Base-by-base conservation (phyloP, 2,329 filamentous ascomycete species). In the Diplodia seriata region DNA sequence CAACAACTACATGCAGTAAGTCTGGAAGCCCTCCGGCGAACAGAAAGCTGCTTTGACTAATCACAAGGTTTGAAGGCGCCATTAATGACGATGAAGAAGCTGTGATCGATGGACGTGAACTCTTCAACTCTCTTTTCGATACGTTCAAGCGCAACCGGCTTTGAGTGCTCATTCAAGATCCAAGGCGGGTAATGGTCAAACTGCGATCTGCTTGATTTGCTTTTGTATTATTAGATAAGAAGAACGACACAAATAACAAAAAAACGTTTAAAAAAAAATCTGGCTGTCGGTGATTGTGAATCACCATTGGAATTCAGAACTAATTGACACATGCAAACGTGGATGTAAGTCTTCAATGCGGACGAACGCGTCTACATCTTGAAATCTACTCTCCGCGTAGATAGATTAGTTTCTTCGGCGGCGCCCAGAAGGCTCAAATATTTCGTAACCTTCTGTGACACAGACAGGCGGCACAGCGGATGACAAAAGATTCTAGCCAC, bases 211-310 rank as follows among this genome's bases (percentile, higher is more conserved):
- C 20, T 38, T 31, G 31, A 12, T 20, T 23, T 56, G 54, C 31
- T 56, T 56, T 56, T 36, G 11, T 26, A 14, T 36, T 56, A 14
- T 56, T 38, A 38, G 31, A 56, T 38, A 26, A 26, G 55, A 40
- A 66, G 62, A 55, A 55, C 36, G 50, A 56, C 62, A 54, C 43
- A 54, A 54, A 55, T 3, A 26, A 50, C 33, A 36, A 63, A 63
- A 50, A 51, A 51, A 36, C 1, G 6, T 20, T 50, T 51, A 63
- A 63, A 31, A 36, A 63, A 51, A 6, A 50, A 26, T 4, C 12
- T 33, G 40, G 14, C 15, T 12, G 12, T 31, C 29, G 18, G 40
- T 14, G n/a, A 20, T 50, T 23, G 63, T 56, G 51, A 57, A n/a
- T 15, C n/a, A n/a, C 18, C 23, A 40, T 20, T n/a, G 20, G 20